Evolutionary conservation across 2,329 filamentous ascomycete genomes (phyloP), one percentile per base, ranked within the genome.

Genomic region (Aciculosporium take): DNA sequence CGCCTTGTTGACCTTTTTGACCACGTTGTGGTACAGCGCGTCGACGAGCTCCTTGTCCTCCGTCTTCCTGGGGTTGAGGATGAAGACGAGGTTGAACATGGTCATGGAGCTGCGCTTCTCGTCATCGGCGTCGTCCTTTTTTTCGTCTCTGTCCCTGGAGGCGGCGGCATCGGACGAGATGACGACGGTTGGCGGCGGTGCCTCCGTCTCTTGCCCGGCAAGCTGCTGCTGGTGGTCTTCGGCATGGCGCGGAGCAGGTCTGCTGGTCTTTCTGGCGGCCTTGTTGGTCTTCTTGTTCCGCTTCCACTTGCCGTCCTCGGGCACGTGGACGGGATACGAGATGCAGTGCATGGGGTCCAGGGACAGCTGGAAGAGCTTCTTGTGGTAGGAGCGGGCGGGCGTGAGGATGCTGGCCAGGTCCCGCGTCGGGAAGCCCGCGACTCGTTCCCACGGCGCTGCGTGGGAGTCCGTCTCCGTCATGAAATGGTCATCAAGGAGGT

Each of bases 41-140:
- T 93, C 84, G 33, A 81, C 74, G 35, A 93, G 54, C 67, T 73
- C 69, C 43, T 84, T 82, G 49, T 82, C 79, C 55, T 94, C 84
- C 43, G 88, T 69, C 40, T 80, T 76, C 38, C 80, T 81, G 3
- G 87, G 84, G 49, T 85, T 82, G 48, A 95, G 67, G 39, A 94
- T 84, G 58, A 96, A 96, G 20, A 96, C 87, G 9, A 95, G 74
- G 58, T 95, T 94, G 63, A 98, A 98, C 89, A 96, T 96, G 47
- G 81, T 87, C 84, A 96, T 88, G 36, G 76, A 75, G 49, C 72
- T 76, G 50, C 68, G 68, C 56, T 84, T 79, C 54, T 76, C 69
- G 46, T 81, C 69, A 31, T 68, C 60, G 44, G 74, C 66, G 25
- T 66, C 60, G 43, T 74, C 60, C 42, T 72, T 70, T 59, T 53